Percentiles rank a stretch among this genome's conserved stretches.
Conservation (phyloP, 1,139 yeast genomes). For the Blastobotrys ciferrii region DNA sequence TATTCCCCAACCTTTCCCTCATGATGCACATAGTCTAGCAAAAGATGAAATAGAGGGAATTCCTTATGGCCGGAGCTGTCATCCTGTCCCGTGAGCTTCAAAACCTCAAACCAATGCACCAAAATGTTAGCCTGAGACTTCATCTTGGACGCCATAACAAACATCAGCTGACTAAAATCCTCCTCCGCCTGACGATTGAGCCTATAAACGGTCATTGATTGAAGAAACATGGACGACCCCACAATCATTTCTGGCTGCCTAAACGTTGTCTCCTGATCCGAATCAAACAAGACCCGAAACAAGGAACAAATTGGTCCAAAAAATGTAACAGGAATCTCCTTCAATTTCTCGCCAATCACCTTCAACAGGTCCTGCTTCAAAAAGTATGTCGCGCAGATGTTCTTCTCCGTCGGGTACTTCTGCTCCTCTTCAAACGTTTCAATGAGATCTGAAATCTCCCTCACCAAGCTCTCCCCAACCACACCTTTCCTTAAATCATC, state of each 20-base stretch:
- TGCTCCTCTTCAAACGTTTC: slow-evolving; percentile 18
- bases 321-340: slow-evolving; percentile 18
- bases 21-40: slow-evolving; percentile 31
- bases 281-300: slow-evolving; percentile 21
- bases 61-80: slow-evolving; percentile 11
- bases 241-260: slow-evolving; percentile 20
- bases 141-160: slow-evolving; percentile 25
- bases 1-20: slow-evolving; percentile 33
- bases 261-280: slow-evolving; percentile 18
- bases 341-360: slow-evolving; percentile 19
- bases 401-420: slow-evolving; percentile 11
- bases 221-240: slow-evolving; percentile 23
- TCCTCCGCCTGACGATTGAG: slow-evolving; percentile 20
- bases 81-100: slow-evolving; percentile 11
- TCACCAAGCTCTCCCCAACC: neutral
- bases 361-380: slow-evolving; percentile 21
- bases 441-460: neutral
- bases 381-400: slow-evolving; percentile 23
- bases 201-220: slow-evolving; percentile 18
- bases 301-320: slow-evolving; percentile 19
- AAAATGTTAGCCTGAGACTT: slow-evolving; percentile 22
- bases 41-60: slow-evolving; percentile 31
- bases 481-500: neutral
- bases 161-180: slow-evolving; percentile 23
- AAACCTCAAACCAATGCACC: slow-evolving; percentile 22